Conservation (phyloP, 805 yeast genomes). For the Kuraishia ogatae region DNA sequence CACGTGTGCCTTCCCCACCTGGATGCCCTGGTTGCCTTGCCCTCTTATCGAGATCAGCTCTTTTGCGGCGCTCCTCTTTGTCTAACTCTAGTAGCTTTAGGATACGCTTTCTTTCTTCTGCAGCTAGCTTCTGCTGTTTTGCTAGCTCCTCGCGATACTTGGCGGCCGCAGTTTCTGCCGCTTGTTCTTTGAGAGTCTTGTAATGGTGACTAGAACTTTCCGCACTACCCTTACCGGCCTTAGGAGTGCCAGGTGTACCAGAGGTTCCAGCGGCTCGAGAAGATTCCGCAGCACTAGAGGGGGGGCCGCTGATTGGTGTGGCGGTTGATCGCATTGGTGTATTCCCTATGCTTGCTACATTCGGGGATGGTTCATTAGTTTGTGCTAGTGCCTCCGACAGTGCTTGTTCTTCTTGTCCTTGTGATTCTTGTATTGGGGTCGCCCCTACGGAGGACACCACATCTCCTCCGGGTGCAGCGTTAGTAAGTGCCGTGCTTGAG, state of each 20-base stretch:
- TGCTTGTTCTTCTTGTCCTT: background rate
- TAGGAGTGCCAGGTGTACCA: too few species aligned
- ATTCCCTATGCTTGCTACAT: too few species aligned
- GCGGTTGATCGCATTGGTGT: too few species aligned
- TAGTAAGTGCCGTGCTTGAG: slow-evolving; percentile 17
- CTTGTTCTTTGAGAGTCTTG: slow-evolving; percentile 28
- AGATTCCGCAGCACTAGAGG: too few species aligned
- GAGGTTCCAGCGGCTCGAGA: too few species aligned
- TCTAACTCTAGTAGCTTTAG: slow-evolving; percentile 44
- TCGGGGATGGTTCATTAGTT: background rate
- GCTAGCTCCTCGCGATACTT: slow-evolving; percentile 29
- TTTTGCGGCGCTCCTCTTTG: slow-evolving; percentile 31
- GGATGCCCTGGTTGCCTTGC: too few species aligned
- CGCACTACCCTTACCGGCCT: too few species aligned
- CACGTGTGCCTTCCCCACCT: too few species aligned
- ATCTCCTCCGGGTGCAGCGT: background rate
- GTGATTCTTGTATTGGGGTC: too few species aligned
- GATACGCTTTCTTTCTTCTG: slow-evolving; percentile 48
- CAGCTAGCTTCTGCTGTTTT: slow-evolving; percentile 25
- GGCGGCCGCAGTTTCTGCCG: slow-evolving; percentile 28
- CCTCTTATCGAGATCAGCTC: background rate
- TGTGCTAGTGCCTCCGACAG: too few species aligned
- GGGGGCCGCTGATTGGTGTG: too few species aligned
- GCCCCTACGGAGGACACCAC: too few species aligned
- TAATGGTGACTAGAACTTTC: background rate